phyloP scores from a whole-genome alignment of 176 grass and related monocot genomes.

The Ensete glaucum region DNA sequence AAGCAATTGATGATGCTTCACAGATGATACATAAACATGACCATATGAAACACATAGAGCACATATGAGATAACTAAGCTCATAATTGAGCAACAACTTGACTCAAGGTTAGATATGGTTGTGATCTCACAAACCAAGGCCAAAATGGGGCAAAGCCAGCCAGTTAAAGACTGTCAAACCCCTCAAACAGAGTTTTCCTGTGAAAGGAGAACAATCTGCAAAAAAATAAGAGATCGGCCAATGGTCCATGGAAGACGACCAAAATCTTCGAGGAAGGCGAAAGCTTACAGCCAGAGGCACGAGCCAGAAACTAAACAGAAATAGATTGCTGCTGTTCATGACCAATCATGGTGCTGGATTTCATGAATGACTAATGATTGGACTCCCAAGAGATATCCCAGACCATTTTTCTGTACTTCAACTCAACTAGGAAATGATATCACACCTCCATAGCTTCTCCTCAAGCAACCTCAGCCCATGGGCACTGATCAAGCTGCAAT shows the following conservation, averaged over 20 bases:
- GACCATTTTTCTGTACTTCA: slow-evolving; percentile 7
- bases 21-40: slow-evolving; percentile 18
- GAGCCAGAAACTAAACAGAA: slow-evolving; percentile 42
- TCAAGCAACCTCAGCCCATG: slow-evolving; percentile 58
- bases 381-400: slow-evolving; percentile 15
- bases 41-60: slow-evolving; percentile 2
- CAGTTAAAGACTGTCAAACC: slow-evolving; percentile 35
- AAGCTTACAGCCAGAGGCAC: slow-evolving; percentile 28
- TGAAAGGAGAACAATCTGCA: slow-evolving; percentile 35
- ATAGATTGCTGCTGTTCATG: slow-evolving; percentile 30
- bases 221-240: slow-evolving; percentile 47
- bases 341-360: slow-evolving; percentile 31
- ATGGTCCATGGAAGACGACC: slow-evolving; percentile 41
- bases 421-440: slow-evolving; percentile 57
- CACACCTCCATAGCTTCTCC: slow-evolving; percentile 78
- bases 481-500: slow-evolving; percentile 66
- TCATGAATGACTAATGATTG: slow-evolving; percentile 24
- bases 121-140: slow-evolving; percentile 18
- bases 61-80: not conserved
- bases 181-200: slow-evolving; percentile 49
- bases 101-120: slow-evolving; percentile 45
- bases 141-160: slow-evolving; percentile 44
- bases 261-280: slow-evolving; percentile 38
- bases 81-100: slow-evolving; percentile 3
- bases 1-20: not conserved